Conservation (phyloP, 371 early-diverging fungal species). For the Mortierella sp. region DNA sequence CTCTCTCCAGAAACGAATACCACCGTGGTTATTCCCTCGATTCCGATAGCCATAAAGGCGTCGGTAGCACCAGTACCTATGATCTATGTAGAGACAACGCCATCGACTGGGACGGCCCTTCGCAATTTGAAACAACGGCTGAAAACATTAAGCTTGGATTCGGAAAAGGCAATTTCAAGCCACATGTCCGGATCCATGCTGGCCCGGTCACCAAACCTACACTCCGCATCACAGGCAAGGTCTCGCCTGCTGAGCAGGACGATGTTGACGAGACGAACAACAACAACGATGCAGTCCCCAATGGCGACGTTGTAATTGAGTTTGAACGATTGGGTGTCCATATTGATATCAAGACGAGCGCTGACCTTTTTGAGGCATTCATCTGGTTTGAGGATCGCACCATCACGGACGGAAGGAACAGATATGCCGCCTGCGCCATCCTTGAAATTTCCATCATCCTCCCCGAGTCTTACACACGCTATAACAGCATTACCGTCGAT, state of each 20-base stretch:
- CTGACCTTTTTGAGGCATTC: constrained; percentile 10
- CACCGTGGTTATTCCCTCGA: neutral
- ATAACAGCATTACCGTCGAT: constrained; percentile 12
- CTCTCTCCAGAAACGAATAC: neutral
- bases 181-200: constrained; percentile 11
- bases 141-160: constrained; percentile 16
- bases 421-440: constrained; percentile 29
- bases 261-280: too few species aligned
- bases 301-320: neutral
- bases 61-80: neutral
- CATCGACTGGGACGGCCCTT: constrained; percentile 32
- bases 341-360: constrained; percentile 14
- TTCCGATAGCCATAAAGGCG: neutral
- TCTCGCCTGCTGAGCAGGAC: constrained; percentile 12
- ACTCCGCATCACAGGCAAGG: constrained; percentile 8
- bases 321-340: constrained; percentile 18
- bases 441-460: constrained; percentile 19
- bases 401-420: neutral
- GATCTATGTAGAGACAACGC: neutral
- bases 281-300: neutral
- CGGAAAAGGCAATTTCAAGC: constrained; percentile 19
- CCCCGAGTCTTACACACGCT: constrained; percentile 19
- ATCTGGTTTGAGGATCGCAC: constrained; percentile 34
- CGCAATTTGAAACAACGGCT: constrained; percentile 13
- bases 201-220: constrained; percentile 26